Percentiles rank a stretch among this genome's conserved stretches.
Conservation (phyloP, 495 filamentous ascomycete species). For the Talaromyces stipitatus region DNA sequence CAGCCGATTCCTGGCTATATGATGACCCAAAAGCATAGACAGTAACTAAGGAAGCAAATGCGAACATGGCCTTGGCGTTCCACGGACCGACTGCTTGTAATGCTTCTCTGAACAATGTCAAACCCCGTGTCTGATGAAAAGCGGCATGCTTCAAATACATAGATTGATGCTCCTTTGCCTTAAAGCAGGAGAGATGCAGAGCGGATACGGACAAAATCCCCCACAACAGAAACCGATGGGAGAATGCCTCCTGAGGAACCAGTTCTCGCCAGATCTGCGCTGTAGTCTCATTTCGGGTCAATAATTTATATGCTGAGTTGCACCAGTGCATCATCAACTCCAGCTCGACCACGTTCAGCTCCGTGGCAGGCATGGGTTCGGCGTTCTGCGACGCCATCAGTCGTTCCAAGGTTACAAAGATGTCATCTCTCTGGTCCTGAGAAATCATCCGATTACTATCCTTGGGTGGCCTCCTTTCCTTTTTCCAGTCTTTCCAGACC, state of each 20-base stretch:
- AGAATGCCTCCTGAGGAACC: slow-evolving; percentile 27
- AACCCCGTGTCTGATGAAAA: slow-evolving; percentile 38
- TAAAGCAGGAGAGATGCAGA: slow-evolving; percentile 34
- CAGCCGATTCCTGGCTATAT: background rate
- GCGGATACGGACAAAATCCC: slow-evolving; percentile 44
- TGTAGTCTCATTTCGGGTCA: slow-evolving; percentile 23
- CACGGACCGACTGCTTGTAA: background rate
- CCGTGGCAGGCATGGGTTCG: slow-evolving; percentile 9
- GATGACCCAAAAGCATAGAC: background rate
- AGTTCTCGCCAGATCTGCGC: background rate
- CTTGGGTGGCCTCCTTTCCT: background rate
- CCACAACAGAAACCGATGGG: slow-evolving; percentile 42
- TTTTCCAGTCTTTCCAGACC: slow-evolving; percentile 9
- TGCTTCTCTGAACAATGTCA: slow-evolving; percentile 35
- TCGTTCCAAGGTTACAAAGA: background rate
- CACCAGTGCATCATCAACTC: slow-evolving; percentile 42
- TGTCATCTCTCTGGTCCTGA: background rate
- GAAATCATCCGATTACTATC: background rate
- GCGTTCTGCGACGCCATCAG: slow-evolving; percentile 9
- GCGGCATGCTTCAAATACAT: slow-evolving; percentile 33
- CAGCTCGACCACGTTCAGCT: slow-evolving; percentile 28
- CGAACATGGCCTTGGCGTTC: background rate
- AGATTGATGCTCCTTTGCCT: slow-evolving; percentile 14
- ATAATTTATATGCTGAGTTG: slow-evolving; percentile 23
- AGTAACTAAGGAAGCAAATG: background rate